Evolutionary conservation across 176 grass and related monocot species (phyloP).

Genomic region (Cenchrus fungigraminus): DNA sequence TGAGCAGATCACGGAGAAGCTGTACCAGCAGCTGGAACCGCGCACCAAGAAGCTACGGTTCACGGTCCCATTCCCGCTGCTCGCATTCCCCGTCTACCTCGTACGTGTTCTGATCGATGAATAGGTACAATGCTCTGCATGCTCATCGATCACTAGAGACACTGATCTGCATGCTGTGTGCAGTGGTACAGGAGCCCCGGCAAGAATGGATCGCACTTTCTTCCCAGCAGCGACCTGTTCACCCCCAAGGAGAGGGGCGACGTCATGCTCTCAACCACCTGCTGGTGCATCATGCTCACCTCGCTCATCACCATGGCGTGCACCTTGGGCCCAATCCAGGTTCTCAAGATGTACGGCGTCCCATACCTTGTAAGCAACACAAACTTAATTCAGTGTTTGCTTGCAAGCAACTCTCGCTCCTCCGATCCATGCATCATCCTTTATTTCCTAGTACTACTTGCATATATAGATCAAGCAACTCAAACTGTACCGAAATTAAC

Average conservation of each 20-base stretch:
- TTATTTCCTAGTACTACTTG: too few relatives aligned
- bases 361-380: constrained; percentile 63
- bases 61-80: constrained; percentile 61
- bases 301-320: constrained; percentile 57
- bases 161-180: not conserved
- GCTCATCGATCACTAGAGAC: too few relatives aligned
- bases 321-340: constrained; percentile 23
- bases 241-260: constrained; percentile 58
- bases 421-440: too few relatives aligned
- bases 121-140: too few relatives aligned
- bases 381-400: too few relatives aligned
- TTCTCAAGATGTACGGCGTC: constrained; percentile 74
- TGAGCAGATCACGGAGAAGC: constrained; percentile 68
- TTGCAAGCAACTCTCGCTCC: too few relatives aligned
- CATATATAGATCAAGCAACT: too few relatives aligned
- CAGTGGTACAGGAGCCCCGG: constrained; percentile 76
- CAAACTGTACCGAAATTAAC: too few relatives aligned
- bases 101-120: constrained; percentile 25
- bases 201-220: constrained; percentile 78
- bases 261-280: constrained; percentile 64
- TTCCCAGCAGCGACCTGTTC: constrained; percentile 77
- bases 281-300: constrained; percentile 63
- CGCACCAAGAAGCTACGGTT: constrained; percentile 64
- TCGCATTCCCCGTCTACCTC: constrained; percentile 81
- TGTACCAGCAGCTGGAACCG: constrained; percentile 54